Percentiles rank a stretch among this genome's conserved stretches.
Evolutionary conservation across 768 basidiomycete species (phyloP).

Genomic region (Amanita muscaria): DNA sequence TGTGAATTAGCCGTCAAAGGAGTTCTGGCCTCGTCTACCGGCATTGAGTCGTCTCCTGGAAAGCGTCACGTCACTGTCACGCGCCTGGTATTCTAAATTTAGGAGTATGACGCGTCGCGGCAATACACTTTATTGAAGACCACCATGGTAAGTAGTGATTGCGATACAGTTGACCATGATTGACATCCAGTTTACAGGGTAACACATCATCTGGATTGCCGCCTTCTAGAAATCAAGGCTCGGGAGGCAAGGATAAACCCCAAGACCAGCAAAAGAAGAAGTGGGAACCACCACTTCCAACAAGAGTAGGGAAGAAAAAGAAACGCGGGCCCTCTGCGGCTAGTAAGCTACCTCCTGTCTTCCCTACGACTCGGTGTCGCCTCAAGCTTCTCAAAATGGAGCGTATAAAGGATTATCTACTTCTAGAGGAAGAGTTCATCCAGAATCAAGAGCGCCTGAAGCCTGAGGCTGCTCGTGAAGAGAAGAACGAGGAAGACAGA

Average conservation of each 20-base stretch:
- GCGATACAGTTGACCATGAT: not conserved
- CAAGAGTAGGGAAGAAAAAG: constrained; percentile 96
- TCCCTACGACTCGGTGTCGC: constrained; percentile 90
- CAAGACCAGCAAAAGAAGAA: constrained; percentile 73
- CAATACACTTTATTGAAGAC: constrained; percentile 9
- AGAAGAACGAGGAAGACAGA: constrained; percentile 93
- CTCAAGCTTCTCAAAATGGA: constrained; percentile 94
- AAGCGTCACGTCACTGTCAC: constrained; percentile 13
- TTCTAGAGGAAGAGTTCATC: constrained; percentile 93
- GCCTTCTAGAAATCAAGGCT: constrained; percentile 25
- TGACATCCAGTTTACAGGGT: constrained; percentile 38
- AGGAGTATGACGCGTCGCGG: constrained; percentile 45
- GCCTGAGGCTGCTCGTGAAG: constrained; percentile 80
- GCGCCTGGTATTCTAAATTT: constrained; percentile 22
- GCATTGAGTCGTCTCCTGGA: constrained; percentile 13
- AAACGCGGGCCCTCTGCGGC: constrained; percentile 86
- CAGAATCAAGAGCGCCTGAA: constrained; percentile 87
- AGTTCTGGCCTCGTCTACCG: constrained; percentile 37
- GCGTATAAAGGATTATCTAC: constrained; percentile 94
- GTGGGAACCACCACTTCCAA: constrained; percentile 97
- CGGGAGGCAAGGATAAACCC: constrained; percentile 39
- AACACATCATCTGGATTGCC: constrained; percentile 61
- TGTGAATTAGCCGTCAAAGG: constrained; percentile 58
- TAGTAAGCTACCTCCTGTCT: constrained; percentile 87
- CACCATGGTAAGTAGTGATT: constrained; percentile 19